Evolutionary conservation across 768 basidiomycete species (phyloP).

Genomic region (Cubamyces lactineus): DNA sequence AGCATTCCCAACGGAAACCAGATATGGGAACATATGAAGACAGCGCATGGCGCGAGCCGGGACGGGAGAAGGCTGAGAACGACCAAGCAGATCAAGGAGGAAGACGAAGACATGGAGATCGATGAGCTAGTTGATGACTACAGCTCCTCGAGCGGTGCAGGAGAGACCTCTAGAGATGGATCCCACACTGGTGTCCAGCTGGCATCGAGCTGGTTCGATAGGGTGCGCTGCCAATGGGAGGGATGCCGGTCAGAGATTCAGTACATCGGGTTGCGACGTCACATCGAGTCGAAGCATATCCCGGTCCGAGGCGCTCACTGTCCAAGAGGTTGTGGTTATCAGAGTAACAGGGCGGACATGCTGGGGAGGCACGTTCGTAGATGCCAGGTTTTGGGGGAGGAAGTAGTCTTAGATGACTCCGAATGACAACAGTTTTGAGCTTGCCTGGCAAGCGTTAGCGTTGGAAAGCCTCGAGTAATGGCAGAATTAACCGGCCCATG

Average conservation of each 20-base stretch:
- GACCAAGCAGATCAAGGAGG: not conserved
- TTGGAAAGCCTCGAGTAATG: too few species aligned
- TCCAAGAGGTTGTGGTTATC: slow-evolving; percentile 12
- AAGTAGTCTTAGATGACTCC: not conserved
- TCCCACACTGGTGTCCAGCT: too few species aligned
- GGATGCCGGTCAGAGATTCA: slow-evolving; percentile 11
- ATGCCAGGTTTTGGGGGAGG: not conserved
- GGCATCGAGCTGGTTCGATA: not conserved
- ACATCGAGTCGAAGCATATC: slow-evolving; percentile 15
- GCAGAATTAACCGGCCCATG: too few species aligned
- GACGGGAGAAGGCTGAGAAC: not conserved
- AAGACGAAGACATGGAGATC: not conserved
- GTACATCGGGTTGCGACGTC: slow-evolving; percentile 9
- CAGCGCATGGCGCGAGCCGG: not conserved
- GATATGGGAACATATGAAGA: slow-evolving; percentile 11
- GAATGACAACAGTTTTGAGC: too few species aligned
- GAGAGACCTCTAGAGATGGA: too few species aligned
- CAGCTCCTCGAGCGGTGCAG: not conserved
- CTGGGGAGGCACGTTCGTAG: not conserved
- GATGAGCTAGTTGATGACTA: not conserved
- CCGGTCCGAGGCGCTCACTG: slow-evolving; percentile 1
- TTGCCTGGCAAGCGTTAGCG: too few species aligned
- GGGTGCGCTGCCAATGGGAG: slow-evolving; percentile 4
- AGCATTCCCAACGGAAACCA: not conserved
- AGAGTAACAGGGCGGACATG: slow-evolving; percentile 9